These are phyloP conservation scores for Lithohypha guttulata DNA, from an alignment of 2,329 filamentous ascomycete species.

Conservation along the genomic window DNA sequence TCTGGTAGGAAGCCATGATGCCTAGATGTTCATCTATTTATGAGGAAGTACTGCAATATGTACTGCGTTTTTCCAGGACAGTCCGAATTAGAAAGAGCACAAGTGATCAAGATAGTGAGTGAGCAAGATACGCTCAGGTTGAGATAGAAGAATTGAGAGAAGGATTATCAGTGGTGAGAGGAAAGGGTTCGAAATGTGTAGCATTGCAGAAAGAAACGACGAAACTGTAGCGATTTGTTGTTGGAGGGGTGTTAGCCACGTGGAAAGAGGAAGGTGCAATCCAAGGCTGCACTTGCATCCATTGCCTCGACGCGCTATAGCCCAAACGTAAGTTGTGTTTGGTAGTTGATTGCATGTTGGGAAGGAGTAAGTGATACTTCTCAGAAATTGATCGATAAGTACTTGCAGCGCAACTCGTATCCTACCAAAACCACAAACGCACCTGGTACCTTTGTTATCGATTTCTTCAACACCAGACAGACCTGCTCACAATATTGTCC, in stretches of 20 bases:
- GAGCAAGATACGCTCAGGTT: conserved; percentile 6
- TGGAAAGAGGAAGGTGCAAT: no score
- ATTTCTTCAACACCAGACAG: no score
- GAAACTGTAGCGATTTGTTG: conserved; percentile 11
- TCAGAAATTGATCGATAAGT: no score
- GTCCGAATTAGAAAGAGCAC: conserved; percentile 6
- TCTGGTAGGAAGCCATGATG: conserved; percentile 6
- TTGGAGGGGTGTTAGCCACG: not conserved
- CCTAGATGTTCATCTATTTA: conserved; percentile 7
- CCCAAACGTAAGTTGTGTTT: no score
- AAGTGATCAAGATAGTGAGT: conserved; percentile 8
- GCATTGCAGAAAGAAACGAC: conserved; percentile 19
- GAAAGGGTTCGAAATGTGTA: conserved; percentile 10
- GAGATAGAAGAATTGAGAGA: conserved; percentile 13
- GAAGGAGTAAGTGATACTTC: no score
- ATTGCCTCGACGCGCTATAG: no score
- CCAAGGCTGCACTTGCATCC: no score
- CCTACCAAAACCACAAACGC: no score
- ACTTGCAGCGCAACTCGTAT: no score
- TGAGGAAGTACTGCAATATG: conserved; percentile 12
- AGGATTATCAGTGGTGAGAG: conserved; percentile 14
- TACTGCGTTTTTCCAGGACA: conserved; percentile 13
- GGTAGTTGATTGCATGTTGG: no score
- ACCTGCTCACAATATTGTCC: no score
- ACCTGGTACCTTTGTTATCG: no score